Evolutionary conservation across 2,329 filamentous ascomycete species (phyloP).

Genomic region (Ascochyta clinopodiicola): DNA sequence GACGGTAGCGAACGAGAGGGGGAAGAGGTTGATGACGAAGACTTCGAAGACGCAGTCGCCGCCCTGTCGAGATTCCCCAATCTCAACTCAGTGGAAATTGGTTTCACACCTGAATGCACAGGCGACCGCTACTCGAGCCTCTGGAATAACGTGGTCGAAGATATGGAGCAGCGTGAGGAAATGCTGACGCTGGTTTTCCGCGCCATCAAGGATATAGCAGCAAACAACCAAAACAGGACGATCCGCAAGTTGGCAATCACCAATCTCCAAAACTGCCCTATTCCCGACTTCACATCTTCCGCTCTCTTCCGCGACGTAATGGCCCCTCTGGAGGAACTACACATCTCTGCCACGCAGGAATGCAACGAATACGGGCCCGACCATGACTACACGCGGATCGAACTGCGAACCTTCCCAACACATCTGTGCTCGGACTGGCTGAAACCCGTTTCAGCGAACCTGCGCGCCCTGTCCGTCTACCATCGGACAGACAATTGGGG

Average conservation of each 20-base stretch:
- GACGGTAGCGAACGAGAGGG: not conserved
- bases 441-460: conserved; percentile 8
- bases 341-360: conserved; percentile 12
- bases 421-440: conserved; percentile 14
- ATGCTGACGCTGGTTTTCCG: not conserved
- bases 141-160: not conserved
- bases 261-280: conserved; percentile 17
- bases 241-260: conserved; percentile 17
- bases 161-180: not conserved
- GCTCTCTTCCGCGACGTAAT: conserved; percentile 15
- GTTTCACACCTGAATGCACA: not conserved
- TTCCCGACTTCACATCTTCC: conserved; percentile 13
- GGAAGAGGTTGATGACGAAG: not conserved
- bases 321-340: conserved; percentile 14
- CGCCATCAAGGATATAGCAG: not conserved
- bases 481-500: conserved; percentile 13
- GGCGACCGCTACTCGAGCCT: not conserved
- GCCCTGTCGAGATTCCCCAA: conserved; percentile 2
- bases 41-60: not conserved
- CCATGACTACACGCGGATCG: conserved; percentile 13
- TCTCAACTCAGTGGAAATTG: not conserved
- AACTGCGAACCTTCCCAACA: conserved; percentile 15
- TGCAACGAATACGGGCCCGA: conserved; percentile 12
- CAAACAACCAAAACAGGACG: conserved; percentile 3
- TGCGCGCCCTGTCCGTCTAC: conserved; percentile 12